Percentiles rank a stretch among this genome's conserved stretches.
Evolutionary conservation across 2,329 filamentous ascomycete species (phyloP).

Genomic region (Sporothrix variecibatus): DNA sequence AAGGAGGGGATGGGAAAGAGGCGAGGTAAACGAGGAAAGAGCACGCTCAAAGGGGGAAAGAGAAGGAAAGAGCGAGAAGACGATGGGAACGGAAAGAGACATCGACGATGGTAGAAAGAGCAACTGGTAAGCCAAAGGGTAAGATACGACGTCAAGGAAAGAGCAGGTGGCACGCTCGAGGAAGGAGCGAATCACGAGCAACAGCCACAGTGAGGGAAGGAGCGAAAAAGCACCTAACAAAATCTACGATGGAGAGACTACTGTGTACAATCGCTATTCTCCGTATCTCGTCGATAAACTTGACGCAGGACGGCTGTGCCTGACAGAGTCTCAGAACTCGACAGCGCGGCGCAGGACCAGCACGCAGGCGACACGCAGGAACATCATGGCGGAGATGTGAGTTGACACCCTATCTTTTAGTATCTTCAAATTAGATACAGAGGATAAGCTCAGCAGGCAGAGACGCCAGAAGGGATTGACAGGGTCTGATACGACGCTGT

Average conservation of each 20-base stretch:
- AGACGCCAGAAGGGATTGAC: conserved; percentile 1
- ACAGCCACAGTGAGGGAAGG: not conserved
- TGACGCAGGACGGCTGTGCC: conserved; percentile 19
- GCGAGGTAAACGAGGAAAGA: not conserved
- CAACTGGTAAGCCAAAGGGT: not conserved
- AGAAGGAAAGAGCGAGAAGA: not conserved
- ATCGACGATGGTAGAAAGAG: not conserved
- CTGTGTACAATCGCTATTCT: not conserved
- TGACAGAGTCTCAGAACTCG: conserved; percentile 20
- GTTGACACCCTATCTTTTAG: not conserved
- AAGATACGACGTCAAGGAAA: not conserved
- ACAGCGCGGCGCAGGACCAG: not conserved
- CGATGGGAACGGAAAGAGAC: not conserved
- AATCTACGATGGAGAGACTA: not conserved
- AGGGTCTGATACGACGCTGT: conserved; percentile 16
- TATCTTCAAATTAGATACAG: not conserved
- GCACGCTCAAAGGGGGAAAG: not conserved
- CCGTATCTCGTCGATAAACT: not conserved
- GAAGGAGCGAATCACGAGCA: not conserved
- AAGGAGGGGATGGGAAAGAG: not conserved
- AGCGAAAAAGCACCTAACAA: not conserved
- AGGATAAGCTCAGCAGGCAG: not conserved
- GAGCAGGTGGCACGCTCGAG: not conserved
- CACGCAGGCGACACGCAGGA: conserved; percentile 18
- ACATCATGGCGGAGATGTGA: not conserved